Evolutionary conservation across 2,329 filamentous ascomycete species (phyloP).

Genomic region (Fusarium robinianum): DNA sequence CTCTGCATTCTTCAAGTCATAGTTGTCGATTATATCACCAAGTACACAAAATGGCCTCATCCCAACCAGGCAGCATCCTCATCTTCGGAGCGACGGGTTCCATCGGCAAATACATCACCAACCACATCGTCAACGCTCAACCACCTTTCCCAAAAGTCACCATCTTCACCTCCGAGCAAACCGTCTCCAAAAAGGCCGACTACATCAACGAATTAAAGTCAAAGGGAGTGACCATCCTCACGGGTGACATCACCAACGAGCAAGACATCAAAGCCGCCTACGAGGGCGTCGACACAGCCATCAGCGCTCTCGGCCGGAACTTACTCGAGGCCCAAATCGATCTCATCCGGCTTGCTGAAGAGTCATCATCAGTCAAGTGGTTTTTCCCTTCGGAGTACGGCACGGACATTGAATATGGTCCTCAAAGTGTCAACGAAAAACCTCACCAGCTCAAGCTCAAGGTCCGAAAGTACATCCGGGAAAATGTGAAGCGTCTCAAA

Average conservation of each 20-base stretch:
- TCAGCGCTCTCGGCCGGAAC: constrained; percentile 67
- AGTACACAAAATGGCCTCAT: constrained; percentile 25
- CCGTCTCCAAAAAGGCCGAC: constrained; percentile 23
- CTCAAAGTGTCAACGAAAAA: constrained; percentile 61
- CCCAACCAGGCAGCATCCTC: constrained; percentile 28
- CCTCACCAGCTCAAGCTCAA: constrained; percentile 73
- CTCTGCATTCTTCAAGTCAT: not conserved
- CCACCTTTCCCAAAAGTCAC: constrained; percentile 42
- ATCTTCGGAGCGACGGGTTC: constrained; percentile 48
- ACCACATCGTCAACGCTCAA: constrained; percentile 42
- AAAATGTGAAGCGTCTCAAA: constrained; percentile 56
- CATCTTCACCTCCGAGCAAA: constrained; percentile 40
- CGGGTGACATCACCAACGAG: constrained; percentile 44
- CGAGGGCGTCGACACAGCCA: constrained; percentile 64
- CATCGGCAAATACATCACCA: constrained; percentile 49
- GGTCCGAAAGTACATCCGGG: constrained; percentile 64
- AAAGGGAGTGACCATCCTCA: constrained; percentile 32
- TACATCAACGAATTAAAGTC: constrained; percentile 29
- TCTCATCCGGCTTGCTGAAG: constrained; percentile 63
- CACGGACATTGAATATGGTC: constrained; percentile 66
- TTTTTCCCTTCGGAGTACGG: constrained; percentile 73
- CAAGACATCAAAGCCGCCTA: constrained; percentile 61
- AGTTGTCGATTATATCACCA: constrained; percentile 4
- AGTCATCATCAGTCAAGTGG: constrained; percentile 57
- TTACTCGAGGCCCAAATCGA: constrained; percentile 64